Percentiles rank a stretch among this genome's conserved stretches.
These are phyloP conservation scores for Dothideomycetes sp. DNA, from an alignment of 2,329 filamentous ascomycete species.

Conservation along the genomic window DNA sequence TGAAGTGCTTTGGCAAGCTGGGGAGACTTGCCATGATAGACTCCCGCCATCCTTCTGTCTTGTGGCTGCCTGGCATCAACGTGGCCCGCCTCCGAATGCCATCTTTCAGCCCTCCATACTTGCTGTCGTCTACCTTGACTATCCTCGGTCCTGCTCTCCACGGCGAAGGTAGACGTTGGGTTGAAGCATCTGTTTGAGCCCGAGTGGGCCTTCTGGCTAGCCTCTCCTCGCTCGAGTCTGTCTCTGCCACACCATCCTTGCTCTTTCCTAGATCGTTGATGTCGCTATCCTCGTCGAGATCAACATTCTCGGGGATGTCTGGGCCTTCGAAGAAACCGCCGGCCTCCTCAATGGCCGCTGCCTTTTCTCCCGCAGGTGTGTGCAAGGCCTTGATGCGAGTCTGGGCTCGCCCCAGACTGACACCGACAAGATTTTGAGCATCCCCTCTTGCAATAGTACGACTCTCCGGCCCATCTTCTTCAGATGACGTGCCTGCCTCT, in stretches of 20 bases:
- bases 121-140: slow-evolving; percentile 24
- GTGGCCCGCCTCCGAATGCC: slow-evolving; percentile 27
- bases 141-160: slow-evolving; percentile 30
- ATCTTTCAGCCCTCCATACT: slow-evolving; percentile 27
- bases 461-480: slow-evolving; percentile 24
- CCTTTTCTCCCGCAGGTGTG: slow-evolving; percentile 49
- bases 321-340: slow-evolving; percentile 36
- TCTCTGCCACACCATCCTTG: slow-evolving; percentile 13
- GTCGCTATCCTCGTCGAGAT: slow-evolving; percentile 7
- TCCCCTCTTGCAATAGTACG: slow-evolving; percentile 24
- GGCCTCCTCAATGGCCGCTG: slow-evolving; percentile 39
- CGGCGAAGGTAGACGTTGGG: slow-evolving; percentile 30
- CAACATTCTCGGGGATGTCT: slow-evolving; percentile 7
- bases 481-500: slow-evolving; percentile 31
- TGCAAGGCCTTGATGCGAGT: slow-evolving; percentile 44
- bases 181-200: neutral
- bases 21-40: slow-evolving; percentile 18
- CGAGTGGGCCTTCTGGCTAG: neutral
- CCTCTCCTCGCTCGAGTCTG: slow-evolving; percentile 7
- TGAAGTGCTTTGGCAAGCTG: slow-evolving; percentile 19
- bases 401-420: slow-evolving; percentile 49
- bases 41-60: slow-evolving; percentile 14
- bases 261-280: slow-evolving; percentile 6
- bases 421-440: slow-evolving; percentile 39
- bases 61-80: slow-evolving; percentile 22